Conservation (phyloP, 164 flowering plant species). For the Saururus chinensis region DNA sequence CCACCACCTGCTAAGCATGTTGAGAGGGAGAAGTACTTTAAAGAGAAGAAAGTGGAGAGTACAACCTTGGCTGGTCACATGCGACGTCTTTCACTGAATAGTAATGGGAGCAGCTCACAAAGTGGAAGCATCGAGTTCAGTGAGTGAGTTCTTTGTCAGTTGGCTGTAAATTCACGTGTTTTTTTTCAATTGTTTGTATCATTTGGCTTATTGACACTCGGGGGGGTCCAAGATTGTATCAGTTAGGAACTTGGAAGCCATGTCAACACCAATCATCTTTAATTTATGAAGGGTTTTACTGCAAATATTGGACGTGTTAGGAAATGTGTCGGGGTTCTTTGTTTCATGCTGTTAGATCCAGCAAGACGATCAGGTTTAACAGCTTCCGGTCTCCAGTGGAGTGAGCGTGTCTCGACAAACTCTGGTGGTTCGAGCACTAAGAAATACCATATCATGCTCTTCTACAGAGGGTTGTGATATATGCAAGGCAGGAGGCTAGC, state of each 20-base stretch:
- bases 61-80: constrained; percentile 36
- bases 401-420: too few relatives aligned
- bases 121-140: constrained; percentile 60
- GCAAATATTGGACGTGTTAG: background rate
- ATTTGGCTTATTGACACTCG: background rate
- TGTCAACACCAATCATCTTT: background rate
- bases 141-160: constrained; percentile 21
- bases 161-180: background rate
- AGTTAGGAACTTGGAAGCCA: background rate
- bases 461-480: too few relatives aligned
- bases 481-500: too few relatives aligned
- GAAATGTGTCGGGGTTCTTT: too few relatives aligned
- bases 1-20: constrained; percentile 86
- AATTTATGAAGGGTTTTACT: background rate
- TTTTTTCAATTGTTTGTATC: background rate
- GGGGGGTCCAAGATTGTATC: background rate
- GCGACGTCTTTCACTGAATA: constrained; percentile 62
- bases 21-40: constrained; percentile 83
- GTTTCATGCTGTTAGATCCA: too few relatives aligned
- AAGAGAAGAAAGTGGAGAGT: constrained; percentile 55
- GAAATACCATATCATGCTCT: too few relatives aligned
- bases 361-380: too few relatives aligned
- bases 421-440: too few relatives aligned
- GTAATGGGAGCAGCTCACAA: constrained; percentile 61
- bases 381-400: too few relatives aligned